Percentiles rank a stretch among this genome's conserved stretches.
Evolutionary conservation across 371 early-diverging fungal genomes (phyloP).

Genomic region (Choanephora cucurbitarum): DNA sequence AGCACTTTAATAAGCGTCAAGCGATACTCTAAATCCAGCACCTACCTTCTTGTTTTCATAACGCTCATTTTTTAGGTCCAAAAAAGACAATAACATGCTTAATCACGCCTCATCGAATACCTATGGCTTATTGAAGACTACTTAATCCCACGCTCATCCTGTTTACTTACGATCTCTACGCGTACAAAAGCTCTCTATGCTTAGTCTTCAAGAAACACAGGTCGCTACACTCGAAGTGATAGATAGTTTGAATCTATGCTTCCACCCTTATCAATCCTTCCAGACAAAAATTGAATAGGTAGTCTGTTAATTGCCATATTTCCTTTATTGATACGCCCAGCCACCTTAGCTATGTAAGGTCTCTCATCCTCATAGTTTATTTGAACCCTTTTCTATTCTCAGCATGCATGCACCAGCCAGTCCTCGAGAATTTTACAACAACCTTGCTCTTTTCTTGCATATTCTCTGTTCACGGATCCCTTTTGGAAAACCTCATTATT

Average conservation of each 20-base stretch:
- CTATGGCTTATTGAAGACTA: slow-evolving; percentile 9
- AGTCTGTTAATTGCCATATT: background rate
- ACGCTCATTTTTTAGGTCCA: no score
- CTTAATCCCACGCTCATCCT: background rate
- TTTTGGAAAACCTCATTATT: background rate
- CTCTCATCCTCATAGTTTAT: background rate
- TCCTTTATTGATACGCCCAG: background rate
- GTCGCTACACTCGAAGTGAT: background rate
- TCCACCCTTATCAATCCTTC: background rate
- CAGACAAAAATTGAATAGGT: background rate
- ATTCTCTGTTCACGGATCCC: background rate
- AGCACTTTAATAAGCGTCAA: no score
- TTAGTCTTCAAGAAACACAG: slow-evolving; percentile 10
- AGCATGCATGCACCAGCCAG: background rate
- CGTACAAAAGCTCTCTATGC: background rate
- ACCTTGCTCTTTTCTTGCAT: background rate
- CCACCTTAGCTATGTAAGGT: slow-evolving; percentile 3
- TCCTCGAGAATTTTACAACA: background rate
- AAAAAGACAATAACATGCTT: no score
- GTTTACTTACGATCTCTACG: background rate
- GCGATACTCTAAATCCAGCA: no score
- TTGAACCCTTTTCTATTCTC: background rate
- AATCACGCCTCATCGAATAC: slow-evolving; percentile 2
- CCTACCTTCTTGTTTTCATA: no score
- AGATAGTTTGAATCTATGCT: background rate